A percentile compares a stretch with the other conserved stretches of the same genome.
Conservation (phyloP, 352 stramenopile species). For the Lagenidium sp. region DNA sequence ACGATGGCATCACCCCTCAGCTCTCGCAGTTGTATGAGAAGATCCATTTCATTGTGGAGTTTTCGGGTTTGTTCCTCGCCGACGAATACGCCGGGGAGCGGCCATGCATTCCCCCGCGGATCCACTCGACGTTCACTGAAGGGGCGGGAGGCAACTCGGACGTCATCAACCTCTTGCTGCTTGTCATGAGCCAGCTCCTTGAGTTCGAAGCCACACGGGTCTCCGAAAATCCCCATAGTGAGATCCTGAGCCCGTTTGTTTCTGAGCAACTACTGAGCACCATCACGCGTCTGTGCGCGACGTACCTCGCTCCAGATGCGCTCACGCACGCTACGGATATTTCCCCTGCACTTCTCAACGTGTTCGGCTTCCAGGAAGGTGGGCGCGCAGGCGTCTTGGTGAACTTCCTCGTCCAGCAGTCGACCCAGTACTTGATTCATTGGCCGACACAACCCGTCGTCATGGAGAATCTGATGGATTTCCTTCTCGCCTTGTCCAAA, state of each 20-base stretch:
- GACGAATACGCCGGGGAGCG: conserved; percentile 75
- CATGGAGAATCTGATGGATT: conserved; percentile 78
- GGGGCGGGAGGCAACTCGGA: conserved; percentile 1
- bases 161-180: conserved; percentile 50
- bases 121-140: conserved; percentile 30
- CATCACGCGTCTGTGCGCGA: conserved; percentile 64
- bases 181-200: conserved; percentile 62
- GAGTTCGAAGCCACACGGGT: conserved; percentile 60
- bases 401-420: conserved; percentile 61
- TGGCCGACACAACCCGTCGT: conserved; percentile 79
- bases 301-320: conserved; percentile 55
- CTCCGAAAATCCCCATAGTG: conserved; percentile 38
- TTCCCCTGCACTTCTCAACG: conserved; percentile 37
- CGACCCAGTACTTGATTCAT: conserved; percentile 62
- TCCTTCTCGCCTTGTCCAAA: conserved; percentile 59
- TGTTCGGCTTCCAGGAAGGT: conserved; percentile 54
- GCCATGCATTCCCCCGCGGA: conserved; percentile 49
- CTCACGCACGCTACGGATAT: conserved; percentile 21
- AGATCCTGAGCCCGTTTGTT: conserved; percentile 67
- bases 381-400: conserved; percentile 46
- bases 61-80: conserved; percentile 62
- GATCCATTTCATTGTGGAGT: conserved; percentile 72
- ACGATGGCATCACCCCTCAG: conserved; percentile 41
- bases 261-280: conserved; percentile 68
- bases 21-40: conserved; percentile 71